These are phyloP conservation scores for Orbilia brochopaga DNA, from an alignment of 2,329 filamentous ascomycete species.

Conservation along the genomic window DNA sequence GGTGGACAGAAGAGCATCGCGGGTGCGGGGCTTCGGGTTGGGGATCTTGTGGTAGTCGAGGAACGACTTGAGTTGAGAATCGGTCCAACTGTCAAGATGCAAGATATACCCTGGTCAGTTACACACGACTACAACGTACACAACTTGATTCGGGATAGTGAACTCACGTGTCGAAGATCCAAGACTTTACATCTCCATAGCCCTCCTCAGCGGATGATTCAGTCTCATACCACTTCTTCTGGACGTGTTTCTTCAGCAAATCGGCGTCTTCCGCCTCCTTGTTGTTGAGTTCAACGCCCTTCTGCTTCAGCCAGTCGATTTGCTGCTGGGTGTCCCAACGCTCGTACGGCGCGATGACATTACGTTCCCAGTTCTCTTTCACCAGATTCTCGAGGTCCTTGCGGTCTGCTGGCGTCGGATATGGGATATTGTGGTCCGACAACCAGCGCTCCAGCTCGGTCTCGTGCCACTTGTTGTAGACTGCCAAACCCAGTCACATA, in stretches of 20 bases:
- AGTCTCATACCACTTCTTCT: conserved; percentile 76
- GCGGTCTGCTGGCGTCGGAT: conserved; percentile 87
- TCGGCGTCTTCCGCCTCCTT: conserved; percentile 72
- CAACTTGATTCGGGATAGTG: conserved; percentile 4
- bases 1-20: conserved; percentile 79
- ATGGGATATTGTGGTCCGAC: conserved; percentile 85
- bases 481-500: conserved; percentile 57
- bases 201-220: conserved; percentile 76
- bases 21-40: conserved; percentile 82
- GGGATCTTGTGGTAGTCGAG: conserved; percentile 86
- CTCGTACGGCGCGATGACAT: conserved; percentile 76
- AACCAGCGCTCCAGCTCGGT: conserved; percentile 97
- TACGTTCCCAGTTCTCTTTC: conserved; percentile 83
- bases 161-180: conserved; percentile 82
- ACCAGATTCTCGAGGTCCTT: conserved; percentile 94
- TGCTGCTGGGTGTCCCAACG: conserved; percentile 76
- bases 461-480: conserved; percentile 99
- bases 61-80: conserved; percentile 91
- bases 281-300: conserved; percentile 73
- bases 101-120: conserved; percentile 1
- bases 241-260: conserved; percentile 71
- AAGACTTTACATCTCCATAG: conserved; percentile 77
- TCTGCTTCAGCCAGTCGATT: conserved; percentile 70
- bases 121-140: conserved; percentile 31
- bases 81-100: conserved; percentile 73